phyloP scores from a whole-genome alignment of 257 asterid genomes.

The Thymus quinquecostatus region DNA sequence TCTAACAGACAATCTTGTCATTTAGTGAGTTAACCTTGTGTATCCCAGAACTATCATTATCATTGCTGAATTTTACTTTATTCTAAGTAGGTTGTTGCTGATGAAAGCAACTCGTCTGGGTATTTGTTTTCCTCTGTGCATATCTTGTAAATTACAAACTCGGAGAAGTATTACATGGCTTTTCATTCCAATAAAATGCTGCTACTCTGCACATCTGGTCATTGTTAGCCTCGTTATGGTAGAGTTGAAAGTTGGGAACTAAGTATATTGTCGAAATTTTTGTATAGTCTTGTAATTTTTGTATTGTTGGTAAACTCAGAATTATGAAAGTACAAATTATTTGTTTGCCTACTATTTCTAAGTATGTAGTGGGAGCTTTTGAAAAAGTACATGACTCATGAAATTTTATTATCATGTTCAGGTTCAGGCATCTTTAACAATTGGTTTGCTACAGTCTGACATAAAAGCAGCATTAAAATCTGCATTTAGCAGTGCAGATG shows the following conservation, averaged over 20 bases:
- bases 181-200: constrained; percentile 22
- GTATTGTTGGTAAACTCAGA: constrained; percentile 12
- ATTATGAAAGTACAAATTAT: constrained; percentile 13
- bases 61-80: constrained; percentile 5
- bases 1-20: constrained; percentile 1
- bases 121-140: constrained; percentile 16
- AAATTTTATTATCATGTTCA: constrained; percentile 44
- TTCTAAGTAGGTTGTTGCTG: constrained; percentile 12
- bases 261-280: constrained; percentile 4
- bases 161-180: constrained; percentile 15
- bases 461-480: constrained; percentile 86
- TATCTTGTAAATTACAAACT: constrained; percentile 6
- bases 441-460: constrained; percentile 93
- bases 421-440: constrained; percentile 87
- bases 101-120: constrained; percentile 18
- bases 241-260: constrained; percentile 14
- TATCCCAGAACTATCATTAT: constrained; percentile 14
- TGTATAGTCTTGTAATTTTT: constrained; percentile 19
- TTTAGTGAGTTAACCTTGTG: constrained; percentile 4
- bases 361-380: constrained; percentile 17
- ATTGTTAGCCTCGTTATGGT: constrained; percentile 20
- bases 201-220: constrained; percentile 20
- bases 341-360: constrained; percentile 4
- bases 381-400: constrained; percentile 20
- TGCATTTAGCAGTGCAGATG: constrained; percentile 92